Base-by-base conservation (phyloP, 2,329 filamentous ascomycete species). In the Colletotrichum sp. region DNA sequence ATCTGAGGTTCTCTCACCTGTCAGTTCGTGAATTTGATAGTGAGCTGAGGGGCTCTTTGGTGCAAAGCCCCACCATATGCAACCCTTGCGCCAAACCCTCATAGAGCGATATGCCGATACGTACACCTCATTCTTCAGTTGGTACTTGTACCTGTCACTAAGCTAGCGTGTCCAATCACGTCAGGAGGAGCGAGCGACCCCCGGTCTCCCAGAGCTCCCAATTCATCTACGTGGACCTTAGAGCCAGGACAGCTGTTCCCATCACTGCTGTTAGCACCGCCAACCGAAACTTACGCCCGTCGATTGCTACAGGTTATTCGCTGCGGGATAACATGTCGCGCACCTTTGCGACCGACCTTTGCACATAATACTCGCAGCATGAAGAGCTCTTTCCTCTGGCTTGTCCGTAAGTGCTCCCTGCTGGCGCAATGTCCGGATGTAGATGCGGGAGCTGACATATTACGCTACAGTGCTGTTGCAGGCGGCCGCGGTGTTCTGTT, bases 381-480 rank as follows among this genome's bases (percentile, higher is more conserved):
- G 87, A 85, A 83, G 81, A 81, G 82, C 79, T 82, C 82, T 79
- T 80, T 85, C 72, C 72, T 86, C 66, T 87, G 85, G 83, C 78
- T 87, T 77, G 82, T 87, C 81, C 83, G 88, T 89, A 84, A 83
- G 86, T 82, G 15, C 24, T 34, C 24, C 26, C 16, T 24, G 10
- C 63, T 73, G 30, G 39, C 67, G 49, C 12, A 52, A 52, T 24
- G 44, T 44, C 57, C n/a, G 57, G 28, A 64, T 36, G 65, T 21
- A 55, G 52, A 49, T 77, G 36, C 28, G 49, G 39, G 60, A 71
- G 67, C 68, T 72, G 59, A 74, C 68, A 67, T 77, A 70, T 55
- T 59, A 63, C 62, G 44, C 59, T 77, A 76, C 79, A 89, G 88
- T 89, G 86, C 87, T 89, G 69, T 84, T 86, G 86, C 88, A 89